These are phyloP conservation scores for Posidonia oceanica DNA, from an alignment of 116 monocot genomes.

Conservation along the genomic window DNA sequence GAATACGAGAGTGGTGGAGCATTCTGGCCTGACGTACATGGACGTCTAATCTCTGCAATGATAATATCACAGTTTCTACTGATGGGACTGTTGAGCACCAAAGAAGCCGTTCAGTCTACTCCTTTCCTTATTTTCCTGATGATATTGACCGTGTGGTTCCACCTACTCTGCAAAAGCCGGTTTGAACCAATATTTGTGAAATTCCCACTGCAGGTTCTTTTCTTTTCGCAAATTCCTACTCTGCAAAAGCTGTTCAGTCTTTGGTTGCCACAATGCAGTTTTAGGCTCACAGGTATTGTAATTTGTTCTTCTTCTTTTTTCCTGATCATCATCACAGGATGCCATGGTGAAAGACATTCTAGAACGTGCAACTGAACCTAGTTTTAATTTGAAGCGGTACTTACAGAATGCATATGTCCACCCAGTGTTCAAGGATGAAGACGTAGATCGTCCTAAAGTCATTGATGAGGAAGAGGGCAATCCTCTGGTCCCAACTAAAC, in stretches of 20 bases:
- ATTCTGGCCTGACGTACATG: constrained; percentile 93
- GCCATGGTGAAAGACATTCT: constrained; percentile 93
- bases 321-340: constrained; percentile 26
- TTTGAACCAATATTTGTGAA: constrained; percentile 84
- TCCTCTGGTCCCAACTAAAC: constrained; percentile 54
- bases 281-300: too few relatives aligned
- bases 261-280: too few relatives aligned
- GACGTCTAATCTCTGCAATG: constrained; percentile 52
- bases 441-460: constrained; percentile 7
- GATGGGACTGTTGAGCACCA: constrained; percentile 80
- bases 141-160: constrained; percentile 74
- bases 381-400: constrained; percentile 57
- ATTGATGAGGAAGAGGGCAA: constrained; percentile 46
- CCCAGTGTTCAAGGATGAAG: constrained; percentile 50
- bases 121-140: constrained; percentile 58
- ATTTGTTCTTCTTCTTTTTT: too few relatives aligned
- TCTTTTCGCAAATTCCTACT: too few relatives aligned
- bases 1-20: constrained; percentile 81
- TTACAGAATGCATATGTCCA: constrained; percentile 80
- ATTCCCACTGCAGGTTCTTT: constrained; percentile 74
- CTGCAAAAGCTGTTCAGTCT: too few relatives aligned
- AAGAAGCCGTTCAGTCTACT: constrained; percentile 44
- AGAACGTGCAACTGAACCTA: constrained; percentile 74
- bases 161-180: constrained; percentile 58
- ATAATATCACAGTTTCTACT: constrained; percentile 76